phyloP scores from a whole-genome alignment of 192 early-diverging fungal genomes.

The Lobulomyces angularis region DNA sequence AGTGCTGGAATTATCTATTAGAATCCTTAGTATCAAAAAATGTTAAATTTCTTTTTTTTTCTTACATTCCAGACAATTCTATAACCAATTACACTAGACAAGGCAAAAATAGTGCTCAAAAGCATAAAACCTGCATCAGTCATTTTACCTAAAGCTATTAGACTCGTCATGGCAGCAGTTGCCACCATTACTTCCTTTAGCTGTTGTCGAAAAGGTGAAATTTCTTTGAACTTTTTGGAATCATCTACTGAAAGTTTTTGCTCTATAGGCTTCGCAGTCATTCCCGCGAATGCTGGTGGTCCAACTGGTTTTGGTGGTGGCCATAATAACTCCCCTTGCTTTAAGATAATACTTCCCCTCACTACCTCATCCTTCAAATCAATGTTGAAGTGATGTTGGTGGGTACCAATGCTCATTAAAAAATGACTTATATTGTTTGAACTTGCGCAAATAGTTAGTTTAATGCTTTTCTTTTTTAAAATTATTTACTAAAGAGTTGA shows the following conservation, averaged over 20 bases:
- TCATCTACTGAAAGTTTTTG: constrained; percentile 1
- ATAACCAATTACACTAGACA: constrained; percentile 22
- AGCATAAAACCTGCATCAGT: constrained; percentile 14
- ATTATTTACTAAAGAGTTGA: constrained; percentile 25
- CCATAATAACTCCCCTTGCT: constrained; percentile 11
- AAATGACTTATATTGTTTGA: constrained; percentile 28
- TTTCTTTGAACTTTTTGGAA: constrained; percentile 7
- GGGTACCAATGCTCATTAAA: constrained; percentile 13
- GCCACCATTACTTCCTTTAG: constrained; percentile 11
- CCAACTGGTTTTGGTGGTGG: constrained; percentile 6
- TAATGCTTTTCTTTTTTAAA: no score
- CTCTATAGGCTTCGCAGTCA: neutral
- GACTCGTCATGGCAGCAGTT: constrained; percentile 3
- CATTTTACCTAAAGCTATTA: constrained; percentile 14
- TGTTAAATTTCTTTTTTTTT: neutral
- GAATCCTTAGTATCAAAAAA: neutral
- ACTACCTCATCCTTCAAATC: constrained; percentile 19
- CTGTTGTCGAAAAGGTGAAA: constrained; percentile 17
- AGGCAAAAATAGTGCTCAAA: constrained; percentile 11
- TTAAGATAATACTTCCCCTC: constrained; percentile 15
- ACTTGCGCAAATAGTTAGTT: no score
- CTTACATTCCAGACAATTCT: constrained; percentile 22
- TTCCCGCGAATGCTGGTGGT: constrained; percentile 1
- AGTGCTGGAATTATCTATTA: constrained; percentile 18
- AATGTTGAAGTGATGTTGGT: constrained; percentile 7